Evolutionary conservation across 345 rosid species (phyloP).

Genomic region (Iberis pinnata): DNA sequence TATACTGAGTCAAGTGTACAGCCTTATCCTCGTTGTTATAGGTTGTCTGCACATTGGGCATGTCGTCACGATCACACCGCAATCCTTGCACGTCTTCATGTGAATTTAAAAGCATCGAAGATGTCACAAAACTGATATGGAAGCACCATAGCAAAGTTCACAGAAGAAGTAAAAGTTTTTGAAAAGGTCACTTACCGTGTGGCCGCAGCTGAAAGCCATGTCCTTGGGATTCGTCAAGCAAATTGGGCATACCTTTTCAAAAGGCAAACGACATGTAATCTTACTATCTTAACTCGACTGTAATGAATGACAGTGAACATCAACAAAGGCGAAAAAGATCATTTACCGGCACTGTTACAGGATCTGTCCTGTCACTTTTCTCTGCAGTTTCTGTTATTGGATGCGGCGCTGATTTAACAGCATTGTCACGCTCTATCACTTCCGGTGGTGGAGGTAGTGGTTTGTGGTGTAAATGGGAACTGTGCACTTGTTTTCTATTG

Average conservation of each 20-base stretch:
- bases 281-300: neutral
- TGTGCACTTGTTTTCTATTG: slow-evolving; percentile 33
- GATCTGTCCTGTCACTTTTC: slow-evolving; percentile 34
- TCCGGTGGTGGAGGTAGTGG: slow-evolving; percentile 75
- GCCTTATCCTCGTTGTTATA: slow-evolving; percentile 61
- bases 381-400: slow-evolving; percentile 24
- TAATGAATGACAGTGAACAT: neutral
- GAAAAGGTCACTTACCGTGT: slow-evolving; percentile 46
- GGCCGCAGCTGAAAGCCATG: slow-evolving; percentile 98
- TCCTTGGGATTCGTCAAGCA: slow-evolving; percentile 85
- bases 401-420: slow-evolving; percentile 33
- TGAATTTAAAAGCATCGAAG: neutral
- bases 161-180: neutral
- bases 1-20: slow-evolving; percentile 39
- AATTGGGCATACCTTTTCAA: slow-evolving; percentile 75
- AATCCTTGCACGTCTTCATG: slow-evolving; percentile 82
- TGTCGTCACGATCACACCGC: slow-evolving; percentile 41
- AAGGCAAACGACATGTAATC: neutral
- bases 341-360: slow-evolving; percentile 39
- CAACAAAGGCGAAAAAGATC: neutral
- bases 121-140: slow-evolving; percentile 4
- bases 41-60: slow-evolving; percentile 78
- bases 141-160: too few relatives aligned
- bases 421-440: slow-evolving; percentile 58
- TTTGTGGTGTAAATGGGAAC: slow-evolving; percentile 25